A percentile compares a stretch with the other conserved stretches of the same genome.
phyloP scores from a whole-genome alignment of 176 grass and related monocot species.

The Paspalum notatum region DNA sequence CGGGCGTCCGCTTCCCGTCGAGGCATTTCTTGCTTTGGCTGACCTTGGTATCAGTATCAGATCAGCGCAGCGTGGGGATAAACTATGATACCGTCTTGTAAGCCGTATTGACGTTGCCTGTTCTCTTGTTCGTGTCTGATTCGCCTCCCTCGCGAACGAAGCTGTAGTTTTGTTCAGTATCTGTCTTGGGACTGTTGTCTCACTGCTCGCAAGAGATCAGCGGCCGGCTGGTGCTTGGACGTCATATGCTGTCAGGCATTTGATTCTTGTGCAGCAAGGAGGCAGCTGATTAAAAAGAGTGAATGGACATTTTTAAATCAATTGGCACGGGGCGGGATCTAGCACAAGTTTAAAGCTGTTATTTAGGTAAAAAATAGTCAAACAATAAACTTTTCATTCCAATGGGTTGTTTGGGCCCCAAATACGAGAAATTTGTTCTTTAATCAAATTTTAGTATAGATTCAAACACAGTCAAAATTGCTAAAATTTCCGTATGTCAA shows the following conservation, averaged over 20 bases:
- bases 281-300: background rate
- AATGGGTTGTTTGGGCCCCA: no score
- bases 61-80: background rate
- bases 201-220: slow-evolving; percentile 28
- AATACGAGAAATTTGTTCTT: no score
- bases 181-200: slow-evolving; percentile 42
- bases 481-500: no score
- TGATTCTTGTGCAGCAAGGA: slow-evolving; percentile 21
- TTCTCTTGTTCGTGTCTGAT: slow-evolving; percentile 36
- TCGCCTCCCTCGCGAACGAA: background rate
- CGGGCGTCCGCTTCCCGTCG: slow-evolving; percentile 43
- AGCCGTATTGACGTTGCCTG: slow-evolving; percentile 14
- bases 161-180: slow-evolving; percentile 17
- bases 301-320: background rate
- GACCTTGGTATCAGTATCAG: slow-evolving; percentile 41
- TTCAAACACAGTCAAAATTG: no score
- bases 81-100: slow-evolving; percentile 7
- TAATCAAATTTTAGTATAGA: no score
- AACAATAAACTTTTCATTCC: no score
- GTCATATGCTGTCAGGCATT: slow-evolving; percentile 35
- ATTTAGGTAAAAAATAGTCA: no score
- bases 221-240: slow-evolving; percentile 17
- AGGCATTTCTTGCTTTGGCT: slow-evolving; percentile 54
- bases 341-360: slow-evolving; percentile 13
- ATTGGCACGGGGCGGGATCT: background rate